Conservation (phyloP, 345 rosid genomes). For the Erodium maritimum region DNA sequence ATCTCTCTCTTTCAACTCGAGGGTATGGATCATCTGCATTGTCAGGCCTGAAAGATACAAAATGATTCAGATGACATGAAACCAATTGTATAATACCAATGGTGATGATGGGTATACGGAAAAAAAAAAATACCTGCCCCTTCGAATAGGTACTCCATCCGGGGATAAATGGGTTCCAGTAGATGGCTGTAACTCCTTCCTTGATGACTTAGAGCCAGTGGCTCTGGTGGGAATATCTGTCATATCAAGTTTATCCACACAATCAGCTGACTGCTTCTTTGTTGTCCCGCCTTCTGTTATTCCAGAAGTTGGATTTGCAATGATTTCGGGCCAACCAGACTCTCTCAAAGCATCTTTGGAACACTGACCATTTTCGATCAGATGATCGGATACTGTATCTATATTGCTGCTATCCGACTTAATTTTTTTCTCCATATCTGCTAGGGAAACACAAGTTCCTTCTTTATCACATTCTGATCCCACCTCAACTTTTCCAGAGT, state of each 20-base stretch:
- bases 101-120: background rate
- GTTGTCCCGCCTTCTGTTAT: slow-evolving; percentile 18
- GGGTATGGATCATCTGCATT: slow-evolving; percentile 11
- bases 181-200: slow-evolving; percentile 12
- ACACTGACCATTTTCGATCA: background rate
- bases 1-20: slow-evolving; percentile 21
- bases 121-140: slow-evolving; percentile 26
- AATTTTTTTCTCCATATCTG: slow-evolving; percentile 20
- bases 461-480: slow-evolving; percentile 26
- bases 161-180: slow-evolving; percentile 11
- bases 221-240: slow-evolving; percentile 18
- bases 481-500: slow-evolving; percentile 1
- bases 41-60: slow-evolving; percentile 28
- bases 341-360: background rate
- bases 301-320: slow-evolving; percentile 6
- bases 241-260: slow-evolving; percentile 13
- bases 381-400: background rate
- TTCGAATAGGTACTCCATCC: slow-evolving; percentile 8
- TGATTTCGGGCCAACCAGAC: background rate
- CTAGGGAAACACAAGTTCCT: slow-evolving; percentile 17
- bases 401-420: slow-evolving; percentile 7
- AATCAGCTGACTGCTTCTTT: slow-evolving; percentile 18
- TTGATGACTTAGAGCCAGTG: slow-evolving; percentile 13
- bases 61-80: slow-evolving; percentile 5
- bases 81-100: background rate